A percentile compares a stretch with the other conserved stretches of the same genome.
These are phyloP conservation scores for Xylaria venustula DNA, from an alignment of 495 filamentous ascomycete species.

Conservation along the genomic window DNA sequence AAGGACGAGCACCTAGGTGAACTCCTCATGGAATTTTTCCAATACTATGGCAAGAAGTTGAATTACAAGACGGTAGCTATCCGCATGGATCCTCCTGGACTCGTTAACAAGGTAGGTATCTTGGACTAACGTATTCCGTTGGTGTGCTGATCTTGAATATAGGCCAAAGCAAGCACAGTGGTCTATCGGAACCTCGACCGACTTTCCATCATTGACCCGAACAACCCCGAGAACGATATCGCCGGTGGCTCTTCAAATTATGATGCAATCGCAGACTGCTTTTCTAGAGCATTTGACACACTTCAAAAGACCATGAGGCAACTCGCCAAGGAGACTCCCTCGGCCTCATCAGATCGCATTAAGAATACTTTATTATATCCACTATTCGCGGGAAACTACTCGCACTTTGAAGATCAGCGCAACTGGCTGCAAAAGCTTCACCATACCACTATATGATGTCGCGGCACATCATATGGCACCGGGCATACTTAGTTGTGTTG, in stretches of 20 bases:
- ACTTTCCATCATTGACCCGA: constrained; percentile 85
- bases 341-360: constrained; percentile 15
- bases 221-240: constrained; percentile 79
- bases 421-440: constrained; percentile 34
- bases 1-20: constrained; percentile 68
- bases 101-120: constrained; percentile 67
- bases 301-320: constrained; percentile 59
- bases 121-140: not conserved
- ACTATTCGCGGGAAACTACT: constrained; percentile 71
- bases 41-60: constrained; percentile 82
- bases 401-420: constrained; percentile 64
- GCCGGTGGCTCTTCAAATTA: constrained; percentile 74
- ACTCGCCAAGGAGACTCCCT: constrained; percentile 13
- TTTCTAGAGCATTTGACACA: constrained; percentile 58
- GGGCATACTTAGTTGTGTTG: not conserved
- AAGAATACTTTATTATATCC: constrained; percentile 59
- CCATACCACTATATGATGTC: not conserved
- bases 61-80: constrained; percentile 67
- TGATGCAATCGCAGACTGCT: constrained; percentile 57
- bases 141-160: constrained; percentile 19
- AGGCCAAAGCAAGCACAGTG: constrained; percentile 35
- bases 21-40: constrained; percentile 79
- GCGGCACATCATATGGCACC: not conserved
- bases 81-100: constrained; percentile 66
- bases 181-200: constrained; percentile 50